phyloP scores from a whole-genome alignment of 768 basidiomycete species.

The Hypholoma fasciculare region DNA sequence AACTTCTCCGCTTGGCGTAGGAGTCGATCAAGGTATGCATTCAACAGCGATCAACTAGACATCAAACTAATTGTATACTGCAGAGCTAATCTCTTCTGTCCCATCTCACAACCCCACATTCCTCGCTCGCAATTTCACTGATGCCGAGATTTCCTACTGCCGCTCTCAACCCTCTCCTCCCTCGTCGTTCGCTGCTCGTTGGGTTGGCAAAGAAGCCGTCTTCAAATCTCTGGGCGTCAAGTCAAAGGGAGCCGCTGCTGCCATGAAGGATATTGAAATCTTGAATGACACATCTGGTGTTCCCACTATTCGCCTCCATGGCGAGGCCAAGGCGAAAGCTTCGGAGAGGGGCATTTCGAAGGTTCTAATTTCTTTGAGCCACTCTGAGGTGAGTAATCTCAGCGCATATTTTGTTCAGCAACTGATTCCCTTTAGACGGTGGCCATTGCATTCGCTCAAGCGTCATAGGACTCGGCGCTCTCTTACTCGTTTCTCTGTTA shows the following conservation, averaged over 20 bases:
- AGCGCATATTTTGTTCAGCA: not conserved
- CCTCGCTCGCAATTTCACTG: conserved; percentile 90
- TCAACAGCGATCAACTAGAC: not conserved
- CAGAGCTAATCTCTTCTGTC: conserved; percentile 90
- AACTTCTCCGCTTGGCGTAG: conserved; percentile 67
- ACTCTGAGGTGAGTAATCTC: conserved; percentile 75
- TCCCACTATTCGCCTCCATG: conserved; percentile 75
- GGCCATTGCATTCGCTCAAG: conserved; percentile 88
- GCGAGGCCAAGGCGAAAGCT: conserved; percentile 78
- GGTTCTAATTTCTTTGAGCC: conserved; percentile 85
- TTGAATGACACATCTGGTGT: conserved; percentile 76
- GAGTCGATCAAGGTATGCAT: conserved; percentile 78
- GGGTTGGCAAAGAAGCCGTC: conserved; percentile 96
- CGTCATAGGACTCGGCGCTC: conserved; percentile 35
- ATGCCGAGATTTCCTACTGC: conserved; percentile 86
- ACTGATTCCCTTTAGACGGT: conserved; percentile 54
- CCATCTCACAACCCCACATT: conserved; percentile 90
- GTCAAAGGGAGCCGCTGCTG: conserved; percentile 89
- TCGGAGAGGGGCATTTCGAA: conserved; percentile 68
- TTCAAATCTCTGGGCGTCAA: conserved; percentile 94
- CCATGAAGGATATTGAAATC: conserved; percentile 98
- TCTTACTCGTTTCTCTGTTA: conserved; percentile 5
- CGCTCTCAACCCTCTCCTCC: conserved; percentile 78
- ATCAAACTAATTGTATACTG: conserved; percentile 6
- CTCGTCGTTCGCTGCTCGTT: conserved; percentile 94